Conservation (phyloP, 2,329 filamentous ascomycete species). For the Ascochyta koolunga region DNA sequence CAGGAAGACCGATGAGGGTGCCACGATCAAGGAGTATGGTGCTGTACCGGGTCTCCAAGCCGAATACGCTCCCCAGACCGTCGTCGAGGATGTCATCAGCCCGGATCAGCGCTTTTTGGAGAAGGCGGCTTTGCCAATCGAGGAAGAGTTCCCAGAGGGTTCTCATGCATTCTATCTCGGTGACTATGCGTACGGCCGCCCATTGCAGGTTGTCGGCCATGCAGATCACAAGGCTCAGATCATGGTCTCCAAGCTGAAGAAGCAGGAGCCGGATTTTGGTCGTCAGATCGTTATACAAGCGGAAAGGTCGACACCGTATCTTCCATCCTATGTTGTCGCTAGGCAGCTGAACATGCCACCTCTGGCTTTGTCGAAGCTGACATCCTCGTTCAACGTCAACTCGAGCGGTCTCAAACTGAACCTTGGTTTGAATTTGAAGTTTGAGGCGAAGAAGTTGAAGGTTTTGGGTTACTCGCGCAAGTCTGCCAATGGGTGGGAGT, state of each 20-base stretch:
- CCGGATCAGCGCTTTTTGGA: constrained; percentile 94
- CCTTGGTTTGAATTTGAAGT: constrained; percentile 93
- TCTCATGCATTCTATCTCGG: constrained; percentile 92
- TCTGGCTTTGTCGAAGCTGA: constrained; percentile 91
- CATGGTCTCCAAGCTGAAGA: constrained; percentile 73
- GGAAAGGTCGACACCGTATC: constrained; percentile 75
- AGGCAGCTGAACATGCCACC: constrained; percentile 81
- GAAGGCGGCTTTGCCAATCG: constrained; percentile 81
- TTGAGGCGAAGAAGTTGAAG: constrained; percentile 93
- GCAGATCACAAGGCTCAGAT: constrained; percentile 77
- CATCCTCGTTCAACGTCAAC: constrained; percentile 86
- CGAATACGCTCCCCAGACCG: constrained; percentile 86
- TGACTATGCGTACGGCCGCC: constrained; percentile 89
- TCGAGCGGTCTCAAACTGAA: constrained; percentile 85
- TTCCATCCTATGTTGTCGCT: constrained; percentile 87
- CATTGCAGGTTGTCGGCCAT: constrained; percentile 81
- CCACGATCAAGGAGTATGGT: constrained; percentile 90
- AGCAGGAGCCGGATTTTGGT: constrained; percentile 81
- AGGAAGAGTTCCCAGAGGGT: constrained; percentile 86
- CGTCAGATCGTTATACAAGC: constrained; percentile 73
- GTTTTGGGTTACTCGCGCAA: constrained; percentile 95
- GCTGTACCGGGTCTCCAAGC: constrained; percentile 83
- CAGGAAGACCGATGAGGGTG: constrained; percentile 86
- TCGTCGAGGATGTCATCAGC: constrained; percentile 89
- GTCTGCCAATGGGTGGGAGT: constrained; percentile 89